phyloP scores from a whole-genome alignment of 306 rosid species.

The Argentina anserina region DNA sequence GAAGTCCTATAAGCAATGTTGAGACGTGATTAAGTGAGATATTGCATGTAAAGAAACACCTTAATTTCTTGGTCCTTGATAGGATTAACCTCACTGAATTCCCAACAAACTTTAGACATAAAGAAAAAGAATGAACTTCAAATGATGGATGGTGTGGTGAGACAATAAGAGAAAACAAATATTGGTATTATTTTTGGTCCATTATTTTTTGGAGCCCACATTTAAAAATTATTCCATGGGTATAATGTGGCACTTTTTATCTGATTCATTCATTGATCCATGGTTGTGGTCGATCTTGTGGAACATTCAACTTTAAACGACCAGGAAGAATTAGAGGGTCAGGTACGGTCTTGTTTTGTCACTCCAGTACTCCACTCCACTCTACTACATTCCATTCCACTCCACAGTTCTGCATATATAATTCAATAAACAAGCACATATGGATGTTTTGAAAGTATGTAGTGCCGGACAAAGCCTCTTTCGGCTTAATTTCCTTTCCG shows the following conservation, averaged over 20 bases:
- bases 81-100: slow-evolving; percentile 44
- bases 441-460: neutral
- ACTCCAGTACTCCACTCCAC: neutral
- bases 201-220: neutral
- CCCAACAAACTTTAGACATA: slow-evolving; percentile 50
- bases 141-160: too few relatives aligned
- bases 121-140: slow-evolving; percentile 30
- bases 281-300: neutral
- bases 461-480: slow-evolving; percentile 23
- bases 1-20: neutral
- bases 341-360: neutral
- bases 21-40: slow-evolving; percentile 40
- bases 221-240: neutral
- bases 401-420: neutral
- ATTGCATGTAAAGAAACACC: slow-evolving; percentile 28
- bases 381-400: neutral
- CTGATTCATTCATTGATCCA: slow-evolving; percentile 1
- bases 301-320: neutral
- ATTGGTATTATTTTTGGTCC: neutral
- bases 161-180: slow-evolving; percentile 22
- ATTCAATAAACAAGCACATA: neutral
- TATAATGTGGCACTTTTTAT: neutral
- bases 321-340: neutral
- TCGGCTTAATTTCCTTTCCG: neutral
- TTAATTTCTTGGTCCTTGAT: slow-evolving; percentile 42